Conservation (phyloP, 1,139 yeast species). For the Yamadazyma diddensiae region DNA sequence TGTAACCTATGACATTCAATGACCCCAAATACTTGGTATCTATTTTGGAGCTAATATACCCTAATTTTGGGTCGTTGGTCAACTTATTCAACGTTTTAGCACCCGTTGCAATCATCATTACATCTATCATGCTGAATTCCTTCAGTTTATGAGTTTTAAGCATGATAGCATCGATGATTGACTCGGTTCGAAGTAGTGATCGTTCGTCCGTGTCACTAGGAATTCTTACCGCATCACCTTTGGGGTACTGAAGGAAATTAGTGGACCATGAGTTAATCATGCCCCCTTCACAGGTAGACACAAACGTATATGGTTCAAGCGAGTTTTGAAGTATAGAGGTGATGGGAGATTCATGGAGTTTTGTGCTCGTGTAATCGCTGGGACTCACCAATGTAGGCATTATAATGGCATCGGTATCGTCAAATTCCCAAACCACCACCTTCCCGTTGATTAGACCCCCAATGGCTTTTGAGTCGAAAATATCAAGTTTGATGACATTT, state of each 20-base stretch:
- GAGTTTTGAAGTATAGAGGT: constrained; percentile 11
- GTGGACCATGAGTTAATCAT: constrained; percentile 41
- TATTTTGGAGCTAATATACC: constrained; percentile 22
- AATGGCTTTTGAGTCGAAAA: constrained; percentile 28
- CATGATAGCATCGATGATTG: constrained; percentile 8
- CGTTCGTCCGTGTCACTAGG: constrained; percentile 6
- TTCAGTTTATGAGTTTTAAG: constrained; percentile 6
- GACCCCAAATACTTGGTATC: constrained; percentile 6
- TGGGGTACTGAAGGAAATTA: constrained; percentile 19
- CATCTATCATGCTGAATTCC: constrained; percentile 7
- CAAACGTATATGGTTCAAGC: constrained; percentile 18
- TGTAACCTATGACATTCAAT: constrained; percentile 9
- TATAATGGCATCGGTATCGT: constrained; percentile 12
- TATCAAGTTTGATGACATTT: constrained; percentile 27
- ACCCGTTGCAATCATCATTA: constrained; percentile 40
- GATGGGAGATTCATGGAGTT: constrained; percentile 11
- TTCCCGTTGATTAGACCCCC: constrained; percentile 40
- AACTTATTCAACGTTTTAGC: constrained; percentile 46
- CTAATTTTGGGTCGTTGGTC: constrained; percentile 23
- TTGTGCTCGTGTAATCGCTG: constrained; percentile 11
- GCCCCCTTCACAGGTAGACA: constrained; percentile 36
- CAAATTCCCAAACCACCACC: constrained; percentile 40
- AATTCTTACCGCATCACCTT: constrained; percentile 7
- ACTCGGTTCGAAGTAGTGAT: constrained; percentile 6
- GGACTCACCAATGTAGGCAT: constrained; percentile 32